A percentile compares a stretch with the other conserved stretches of the same genome.
Evolutionary conservation across 148 eudicot genomes (phyloP).

Genomic region (Cornus kousa): DNA sequence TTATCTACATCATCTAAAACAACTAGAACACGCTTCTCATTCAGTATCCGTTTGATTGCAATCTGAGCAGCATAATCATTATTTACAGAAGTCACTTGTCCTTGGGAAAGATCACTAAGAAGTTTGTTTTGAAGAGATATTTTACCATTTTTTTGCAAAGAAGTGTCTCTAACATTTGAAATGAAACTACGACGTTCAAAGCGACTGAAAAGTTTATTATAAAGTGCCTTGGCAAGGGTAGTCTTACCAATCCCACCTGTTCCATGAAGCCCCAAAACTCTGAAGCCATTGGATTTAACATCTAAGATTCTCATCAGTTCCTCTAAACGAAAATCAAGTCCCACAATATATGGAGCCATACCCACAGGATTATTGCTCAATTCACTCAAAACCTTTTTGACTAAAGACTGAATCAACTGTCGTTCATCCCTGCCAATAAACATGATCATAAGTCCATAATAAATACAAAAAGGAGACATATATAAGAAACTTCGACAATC

Average conservation of each 20-base stretch:
- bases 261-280: conserved; percentile 50
- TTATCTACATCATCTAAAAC: conserved; percentile 56
- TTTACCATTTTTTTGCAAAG: conserved; percentile 20
- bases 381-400: conserved; percentile 37
- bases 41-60: conserved; percentile 12
- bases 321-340: conserved; percentile 42
- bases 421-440: conserved; percentile 31
- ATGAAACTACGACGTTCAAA: conserved; percentile 47
- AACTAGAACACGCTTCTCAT: conserved; percentile 32
- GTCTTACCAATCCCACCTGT: conserved; percentile 71
- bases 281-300: conserved; percentile 19
- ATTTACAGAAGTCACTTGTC: not conserved
- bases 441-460: not conserved
- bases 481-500: not conserved
- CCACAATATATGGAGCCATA: conserved; percentile 41
- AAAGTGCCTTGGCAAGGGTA: conserved; percentile 62
- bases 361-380: conserved; percentile 46
- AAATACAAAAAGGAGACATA: not conserved
- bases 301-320: conserved; percentile 26
- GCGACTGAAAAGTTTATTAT: conserved; percentile 39
- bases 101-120: conserved; percentile 26
- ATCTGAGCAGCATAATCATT: conserved; percentile 16
- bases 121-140: conserved; percentile 29
- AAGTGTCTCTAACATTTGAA: conserved; percentile 39
- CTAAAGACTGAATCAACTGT: conserved; percentile 34